Base-by-base conservation (phyloP, 2,329 filamentous ascomycete genomes). In the Epichloe sp. region DNA sequence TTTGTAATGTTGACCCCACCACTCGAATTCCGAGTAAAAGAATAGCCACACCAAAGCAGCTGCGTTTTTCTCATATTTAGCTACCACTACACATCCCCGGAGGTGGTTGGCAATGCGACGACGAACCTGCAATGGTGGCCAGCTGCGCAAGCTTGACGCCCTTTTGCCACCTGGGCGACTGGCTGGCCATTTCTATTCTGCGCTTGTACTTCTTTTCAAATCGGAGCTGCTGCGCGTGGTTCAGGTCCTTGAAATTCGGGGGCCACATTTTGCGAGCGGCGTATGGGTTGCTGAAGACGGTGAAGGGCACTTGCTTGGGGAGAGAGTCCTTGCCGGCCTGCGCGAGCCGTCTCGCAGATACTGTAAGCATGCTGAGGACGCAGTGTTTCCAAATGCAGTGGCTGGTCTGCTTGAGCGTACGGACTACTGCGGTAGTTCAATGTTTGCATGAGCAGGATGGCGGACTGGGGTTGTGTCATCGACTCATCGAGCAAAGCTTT, bases 171-270 rank as follows among this genome's bases (percentile, higher is more conserved):
- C 68, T 65, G 8, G 84, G 83, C 21, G 81, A 71, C 41, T 76
- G 73, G 62, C 76, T 78, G 59, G 80, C 78, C 57, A 86, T 66
- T 52, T 75, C 74, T 26, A 85, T 67, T 50, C 86, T 76, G 49
- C 86, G 76, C 68, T 88, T 85, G 68, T 85, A 90, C 62, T 85
- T 83, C 65, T 85, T 82, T 71, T 91, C 86, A 59, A 88, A 83
- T 43, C 81, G 77, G 63, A 90, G 85, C 66, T 90, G 83, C 62
- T 89, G 80, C 65, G 85, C 85, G 45, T 74, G 70, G 38, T 80
- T 80, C 53, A 91, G 76, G 62, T 79, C 77, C 55, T 74, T 70
- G 66, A 91, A 86, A 66, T 89, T 82, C 12, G 86, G 86, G 52
- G 86, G 86, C 86, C 86, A 91, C 56, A 79, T 71, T 63, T 84